A percentile compares a stretch with the other conserved stretches of the same genome.
These are phyloP conservation scores for Porcisia deanei DNA, from an alignment of 208 protist genomes.

Conservation along the genomic window DNA sequence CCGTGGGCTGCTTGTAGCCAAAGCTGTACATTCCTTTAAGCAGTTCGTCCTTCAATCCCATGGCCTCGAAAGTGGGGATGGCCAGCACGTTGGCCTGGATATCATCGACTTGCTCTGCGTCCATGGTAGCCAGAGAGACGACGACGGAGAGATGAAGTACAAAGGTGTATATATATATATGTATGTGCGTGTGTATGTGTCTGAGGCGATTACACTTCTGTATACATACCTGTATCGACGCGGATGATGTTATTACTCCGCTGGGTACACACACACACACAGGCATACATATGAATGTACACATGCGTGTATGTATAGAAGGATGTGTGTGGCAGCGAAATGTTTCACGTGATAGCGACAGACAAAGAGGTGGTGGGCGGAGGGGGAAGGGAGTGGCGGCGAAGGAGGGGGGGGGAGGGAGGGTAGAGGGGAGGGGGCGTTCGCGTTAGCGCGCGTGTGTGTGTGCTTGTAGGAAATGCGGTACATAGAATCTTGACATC, in stretches of 20 bases:
- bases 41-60: slow-evolving; percentile 86
- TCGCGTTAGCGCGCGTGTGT: background rate
- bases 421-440: background rate
- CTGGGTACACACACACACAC: background rate
- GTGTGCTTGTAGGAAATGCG: background rate
- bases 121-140: slow-evolving; percentile 14
- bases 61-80: slow-evolving; percentile 89
- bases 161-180: background rate
- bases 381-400: background rate
- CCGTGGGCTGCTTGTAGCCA: slow-evolving; percentile 98
- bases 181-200: background rate
- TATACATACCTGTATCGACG: background rate
- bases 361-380: background rate
- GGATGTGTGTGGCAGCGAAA: background rate
- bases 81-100: slow-evolving; percentile 87
- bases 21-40: slow-evolving; percentile 97
- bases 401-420: background rate
- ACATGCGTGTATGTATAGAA: background rate
- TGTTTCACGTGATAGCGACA: background rate
- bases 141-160: background rate
- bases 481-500: background rate
- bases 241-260: background rate
- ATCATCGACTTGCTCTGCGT: slow-evolving; percentile 48
- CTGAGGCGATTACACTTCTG: background rate
- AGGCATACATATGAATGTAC: background rate